Conservation (phyloP, 345 rosid genomes). For the Populus davidiana region DNA sequence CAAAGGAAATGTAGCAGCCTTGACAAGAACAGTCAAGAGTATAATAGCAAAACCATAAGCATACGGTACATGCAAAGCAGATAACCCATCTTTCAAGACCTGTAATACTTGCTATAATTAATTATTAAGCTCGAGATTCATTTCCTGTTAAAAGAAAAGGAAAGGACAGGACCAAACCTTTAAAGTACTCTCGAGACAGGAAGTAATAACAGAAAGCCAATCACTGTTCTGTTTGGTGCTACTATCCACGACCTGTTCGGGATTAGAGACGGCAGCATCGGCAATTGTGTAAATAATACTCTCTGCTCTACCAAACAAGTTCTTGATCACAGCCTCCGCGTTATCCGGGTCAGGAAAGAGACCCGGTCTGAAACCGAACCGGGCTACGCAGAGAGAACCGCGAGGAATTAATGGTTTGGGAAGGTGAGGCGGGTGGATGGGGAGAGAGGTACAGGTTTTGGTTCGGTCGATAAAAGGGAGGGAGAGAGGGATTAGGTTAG, state of each 20-base stretch:
- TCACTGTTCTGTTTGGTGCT: slow-evolving; percentile 55
- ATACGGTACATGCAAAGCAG: slow-evolving; percentile 72
- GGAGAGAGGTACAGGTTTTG: slow-evolving; percentile 24
- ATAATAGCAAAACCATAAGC: slow-evolving; percentile 93
- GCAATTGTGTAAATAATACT: slow-evolving; percentile 60
- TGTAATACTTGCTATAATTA: slow-evolving; percentile 23
- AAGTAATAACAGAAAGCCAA: slow-evolving; percentile 88
- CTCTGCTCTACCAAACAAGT: slow-evolving; percentile 52
- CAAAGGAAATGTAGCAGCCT: slow-evolving; percentile 92
- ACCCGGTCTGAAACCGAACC: slow-evolving; percentile 53
- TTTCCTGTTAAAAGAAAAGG: background rate
- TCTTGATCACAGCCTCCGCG: slow-evolving; percentile 37
- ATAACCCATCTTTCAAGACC: slow-evolving; percentile 81
- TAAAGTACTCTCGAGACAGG: slow-evolving; percentile 70
- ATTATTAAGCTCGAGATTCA: background rate
- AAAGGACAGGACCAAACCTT: slow-evolving; percentile 43
- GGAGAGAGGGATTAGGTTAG: slow-evolving; percentile 35
- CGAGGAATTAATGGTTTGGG: slow-evolving; percentile 35
- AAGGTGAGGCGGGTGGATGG: slow-evolving; percentile 25
- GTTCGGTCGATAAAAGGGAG: slow-evolving; percentile 30
- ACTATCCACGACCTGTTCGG: slow-evolving; percentile 37
- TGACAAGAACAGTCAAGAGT: slow-evolving; percentile 79
- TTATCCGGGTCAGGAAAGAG: slow-evolving; percentile 42
- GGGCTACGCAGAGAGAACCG: slow-evolving; percentile 50
- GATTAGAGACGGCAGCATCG: slow-evolving; percentile 77